These are phyloP conservation scores for Tetradesmus lagerheimii DNA, from an alignment of 139 green algal genomes.

Conservation along the genomic window DNA sequence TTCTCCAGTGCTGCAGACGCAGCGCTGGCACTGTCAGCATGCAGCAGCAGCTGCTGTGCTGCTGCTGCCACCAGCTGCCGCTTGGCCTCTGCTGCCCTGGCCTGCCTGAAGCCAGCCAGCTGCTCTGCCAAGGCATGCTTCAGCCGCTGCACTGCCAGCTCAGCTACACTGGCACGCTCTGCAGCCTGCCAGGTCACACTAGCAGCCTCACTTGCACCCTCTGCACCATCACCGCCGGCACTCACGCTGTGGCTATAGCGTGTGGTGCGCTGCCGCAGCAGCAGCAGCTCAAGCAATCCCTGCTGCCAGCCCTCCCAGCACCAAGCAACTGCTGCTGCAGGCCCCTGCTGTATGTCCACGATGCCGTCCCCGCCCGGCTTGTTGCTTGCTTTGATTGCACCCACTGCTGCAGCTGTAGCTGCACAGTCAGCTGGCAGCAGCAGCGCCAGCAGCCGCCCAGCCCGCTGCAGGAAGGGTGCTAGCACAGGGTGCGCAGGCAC, in stretches of 20 bases:
- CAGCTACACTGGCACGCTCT: not conserved
- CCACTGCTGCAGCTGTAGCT: too few relatives aligned
- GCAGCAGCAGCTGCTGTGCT: not conserved
- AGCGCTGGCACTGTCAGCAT: not conserved
- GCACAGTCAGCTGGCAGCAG: not conserved
- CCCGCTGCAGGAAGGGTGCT: not conserved
- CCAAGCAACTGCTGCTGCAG: not conserved
- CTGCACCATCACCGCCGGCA: too few relatives aligned
- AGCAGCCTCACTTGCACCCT: too few relatives aligned
- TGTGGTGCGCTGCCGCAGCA: conserved; percentile 19
- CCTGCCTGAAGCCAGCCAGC: conserved; percentile 26
- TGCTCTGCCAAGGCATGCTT: not conserved
- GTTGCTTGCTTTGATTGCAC: not conserved
- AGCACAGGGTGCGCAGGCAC: not conserved
- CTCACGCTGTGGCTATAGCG: not conserved
- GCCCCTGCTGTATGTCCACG: not conserved
- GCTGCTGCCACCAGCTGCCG: not conserved
- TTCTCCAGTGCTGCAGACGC: conserved; percentile 22
- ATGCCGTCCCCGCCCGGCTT: not conserved
- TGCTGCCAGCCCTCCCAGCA: conserved; percentile 24
- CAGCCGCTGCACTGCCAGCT: not conserved
- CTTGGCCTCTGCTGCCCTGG: not conserved
- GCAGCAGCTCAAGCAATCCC: not conserved
- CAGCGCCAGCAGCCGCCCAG: conserved; percentile 1
- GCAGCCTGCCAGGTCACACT: not conserved